These are phyloP conservation scores for Xylariaceae sp. DNA, from an alignment of 2,329 filamentous ascomycete genomes.

Conservation along the genomic window DNA sequence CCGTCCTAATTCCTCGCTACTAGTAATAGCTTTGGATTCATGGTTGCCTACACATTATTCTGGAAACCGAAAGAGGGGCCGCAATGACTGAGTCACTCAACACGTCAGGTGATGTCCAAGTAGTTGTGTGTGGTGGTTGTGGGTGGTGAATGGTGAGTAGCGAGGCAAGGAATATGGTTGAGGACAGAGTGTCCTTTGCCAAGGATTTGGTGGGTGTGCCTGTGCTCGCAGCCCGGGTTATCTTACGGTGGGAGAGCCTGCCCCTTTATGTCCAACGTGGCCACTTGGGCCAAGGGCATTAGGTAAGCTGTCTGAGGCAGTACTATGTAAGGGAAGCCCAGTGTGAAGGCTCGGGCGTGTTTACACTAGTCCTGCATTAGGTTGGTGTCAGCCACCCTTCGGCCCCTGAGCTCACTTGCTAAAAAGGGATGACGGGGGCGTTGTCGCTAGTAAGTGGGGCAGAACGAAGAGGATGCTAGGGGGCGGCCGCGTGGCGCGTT, in stretches of 20 bases:
- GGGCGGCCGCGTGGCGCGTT: slow-evolving; percentile 14
- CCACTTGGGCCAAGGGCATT: slow-evolving; percentile 16
- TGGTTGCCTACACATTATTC: slow-evolving; percentile 23
- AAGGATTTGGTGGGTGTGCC: neutral
- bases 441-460: slow-evolving; percentile 17
- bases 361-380: too few species aligned
- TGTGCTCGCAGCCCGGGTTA: too few species aligned
- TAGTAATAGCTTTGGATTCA: slow-evolving; percentile 38
- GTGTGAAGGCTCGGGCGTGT: neutral
- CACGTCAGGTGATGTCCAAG: slow-evolving; percentile 2
- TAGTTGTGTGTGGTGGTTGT: neutral
- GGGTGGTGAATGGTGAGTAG: slow-evolving; percentile 1
- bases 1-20: slow-evolving; percentile 48
- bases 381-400: slow-evolving; percentile 16
- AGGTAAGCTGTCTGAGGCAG: slow-evolving; percentile 19
- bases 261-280: slow-evolving; percentile 34
- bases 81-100: slow-evolving; percentile 19
- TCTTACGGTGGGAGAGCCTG: slow-evolving; percentile 6
- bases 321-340: neutral
- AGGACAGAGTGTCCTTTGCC: slow-evolving; percentile 35
- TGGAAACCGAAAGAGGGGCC: slow-evolving; percentile 19
- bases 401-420: neutral
- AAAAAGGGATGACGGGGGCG: slow-evolving; percentile 12
- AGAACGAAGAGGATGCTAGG: slow-evolving; percentile 16
- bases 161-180: slow-evolving; percentile 4